Evolutionary conservation across 768 basidiomycete genomes (phyloP).

Genomic region (Kwoniella heveanensis): DNA sequence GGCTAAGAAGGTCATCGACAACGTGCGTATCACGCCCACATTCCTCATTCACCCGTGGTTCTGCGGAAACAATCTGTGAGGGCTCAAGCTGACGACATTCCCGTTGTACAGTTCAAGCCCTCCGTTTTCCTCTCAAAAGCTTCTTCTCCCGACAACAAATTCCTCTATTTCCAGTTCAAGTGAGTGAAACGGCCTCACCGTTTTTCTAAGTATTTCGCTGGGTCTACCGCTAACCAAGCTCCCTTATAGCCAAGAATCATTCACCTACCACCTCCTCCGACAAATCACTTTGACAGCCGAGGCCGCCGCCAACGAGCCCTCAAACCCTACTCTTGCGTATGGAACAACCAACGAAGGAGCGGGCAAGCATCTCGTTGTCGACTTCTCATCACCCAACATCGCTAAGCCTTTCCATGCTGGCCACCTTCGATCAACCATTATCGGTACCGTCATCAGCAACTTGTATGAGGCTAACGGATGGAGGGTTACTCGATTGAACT

Average conservation of each 20-base stretch:
- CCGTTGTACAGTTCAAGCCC: constrained; percentile 69
- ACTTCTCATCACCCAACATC: constrained; percentile 96
- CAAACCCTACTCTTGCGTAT: constrained; percentile 61
- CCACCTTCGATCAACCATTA: constrained; percentile 95
- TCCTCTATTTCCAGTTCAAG: constrained; percentile 73
- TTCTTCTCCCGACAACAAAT: constrained; percentile 57
- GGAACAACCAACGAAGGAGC: constrained; percentile 76
- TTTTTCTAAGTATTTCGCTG: neutral
- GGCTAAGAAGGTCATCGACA: constrained; percentile 70
- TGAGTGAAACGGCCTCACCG: constrained; percentile 22
- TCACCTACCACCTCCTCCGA: constrained; percentile 58
- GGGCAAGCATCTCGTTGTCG: constrained; percentile 66
- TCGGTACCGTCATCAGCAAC: constrained; percentile 91
- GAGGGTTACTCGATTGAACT: constrained; percentile 89
- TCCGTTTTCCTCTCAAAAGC: constrained; percentile 68
- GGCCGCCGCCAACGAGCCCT: constrained; percentile 58
- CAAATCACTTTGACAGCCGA: constrained; percentile 49
- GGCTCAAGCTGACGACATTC: neutral
- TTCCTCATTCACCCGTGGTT: no score
- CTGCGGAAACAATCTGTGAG: no score
- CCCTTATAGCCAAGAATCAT: constrained; percentile 62
- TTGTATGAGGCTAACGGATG: constrained; percentile 89
- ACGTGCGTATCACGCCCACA: no score
- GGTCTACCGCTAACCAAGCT: neutral
- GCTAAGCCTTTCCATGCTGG: constrained; percentile 98